Conservation (phyloP, 2,329 filamentous ascomycete species). For the Pezicula carpinea region DNA sequence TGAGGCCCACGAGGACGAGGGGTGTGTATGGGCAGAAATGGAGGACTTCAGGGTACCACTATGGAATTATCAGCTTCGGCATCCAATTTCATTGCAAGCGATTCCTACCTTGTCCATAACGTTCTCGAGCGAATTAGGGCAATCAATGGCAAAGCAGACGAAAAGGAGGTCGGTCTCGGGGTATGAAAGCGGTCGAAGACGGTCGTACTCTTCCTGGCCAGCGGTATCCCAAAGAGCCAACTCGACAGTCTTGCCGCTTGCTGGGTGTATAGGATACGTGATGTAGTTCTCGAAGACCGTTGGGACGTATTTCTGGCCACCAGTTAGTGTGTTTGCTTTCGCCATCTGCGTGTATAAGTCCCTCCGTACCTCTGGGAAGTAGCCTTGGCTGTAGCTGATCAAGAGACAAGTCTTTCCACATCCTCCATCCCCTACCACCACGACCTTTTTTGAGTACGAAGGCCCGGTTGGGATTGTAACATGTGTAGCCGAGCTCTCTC, state of each 20-base stretch:
- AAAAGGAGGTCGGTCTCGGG: conserved; percentile 97
- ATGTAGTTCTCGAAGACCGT: conserved; percentile 99
- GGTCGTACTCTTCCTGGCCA: conserved; percentile 97
- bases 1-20: conserved; percentile 90
- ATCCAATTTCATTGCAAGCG: neutral
- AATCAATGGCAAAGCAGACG: conserved; percentile 98
- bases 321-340: conserved; percentile 2
- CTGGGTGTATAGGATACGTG: conserved; percentile 85
- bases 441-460: conserved; percentile 97
- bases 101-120: conserved; percentile 89
- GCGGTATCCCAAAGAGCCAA: conserved; percentile 97
- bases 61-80: conserved; percentile 7
- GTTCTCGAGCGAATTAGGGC: conserved; percentile 95
- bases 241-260: conserved; percentile 90
- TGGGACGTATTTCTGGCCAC: conserved; percentile 89
- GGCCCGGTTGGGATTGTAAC: conserved; percentile 73
- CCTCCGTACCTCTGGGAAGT: conserved; percentile 84
- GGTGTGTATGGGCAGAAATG: conserved; percentile 98
- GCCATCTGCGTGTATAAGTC: neutral
- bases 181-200: conserved; percentile 90
- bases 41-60: conserved; percentile 99
- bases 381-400: conserved; percentile 98
- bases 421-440: conserved; percentile 95
- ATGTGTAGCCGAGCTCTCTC: conserved; percentile 75
- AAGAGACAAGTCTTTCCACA: conserved; percentile 98